A percentile compares a stretch with the other conserved stretches of the same genome.
phyloP scores from a whole-genome alignment of 148 eudicot species.

The Diospyros kaki region DNA sequence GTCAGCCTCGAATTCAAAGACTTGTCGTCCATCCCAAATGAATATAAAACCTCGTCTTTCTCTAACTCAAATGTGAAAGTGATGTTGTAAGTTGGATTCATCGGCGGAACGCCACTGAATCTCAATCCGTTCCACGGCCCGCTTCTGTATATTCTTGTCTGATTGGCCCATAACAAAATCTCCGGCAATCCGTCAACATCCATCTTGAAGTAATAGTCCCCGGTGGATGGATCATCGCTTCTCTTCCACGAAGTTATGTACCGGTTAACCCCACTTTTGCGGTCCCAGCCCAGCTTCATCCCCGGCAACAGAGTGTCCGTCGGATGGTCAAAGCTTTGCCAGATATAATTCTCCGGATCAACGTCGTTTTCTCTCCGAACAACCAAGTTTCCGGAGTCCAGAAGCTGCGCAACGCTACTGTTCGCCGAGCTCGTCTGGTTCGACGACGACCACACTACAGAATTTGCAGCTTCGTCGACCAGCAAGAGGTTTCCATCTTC shows the following conservation, averaged over 20 bases:
- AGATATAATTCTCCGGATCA: conserved; percentile 24
- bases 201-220: conserved; percentile 26
- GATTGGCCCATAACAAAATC: conserved; percentile 14
- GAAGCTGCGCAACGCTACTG: conserved; percentile 35
- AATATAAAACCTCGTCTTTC: conserved; percentile 29
- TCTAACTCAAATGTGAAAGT: conserved; percentile 27
- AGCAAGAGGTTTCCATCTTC: conserved; percentile 27
- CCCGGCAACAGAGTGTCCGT: conserved; percentile 56
- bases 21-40: conserved; percentile 20
- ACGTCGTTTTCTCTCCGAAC: conserved; percentile 21
- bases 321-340: conserved; percentile 71
- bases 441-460: background rate
- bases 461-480: background rate
- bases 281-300: conserved; percentile 51
- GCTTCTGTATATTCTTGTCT: conserved; percentile 32
- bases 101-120: conserved; percentile 76
- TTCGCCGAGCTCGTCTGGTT: background rate
- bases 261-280: conserved; percentile 33
- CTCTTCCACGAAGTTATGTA: conserved; percentile 36
- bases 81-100: conserved; percentile 31
- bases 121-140: conserved; percentile 93
- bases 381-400: conserved; percentile 55
- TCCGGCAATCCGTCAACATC: conserved; percentile 36
- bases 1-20: conserved; percentile 38
- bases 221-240: conserved; percentile 33